These are phyloP conservation scores for Naganishia onofrii DNA, from an alignment of 768 basidiomycete genomes.

Conservation along the genomic window DNA sequence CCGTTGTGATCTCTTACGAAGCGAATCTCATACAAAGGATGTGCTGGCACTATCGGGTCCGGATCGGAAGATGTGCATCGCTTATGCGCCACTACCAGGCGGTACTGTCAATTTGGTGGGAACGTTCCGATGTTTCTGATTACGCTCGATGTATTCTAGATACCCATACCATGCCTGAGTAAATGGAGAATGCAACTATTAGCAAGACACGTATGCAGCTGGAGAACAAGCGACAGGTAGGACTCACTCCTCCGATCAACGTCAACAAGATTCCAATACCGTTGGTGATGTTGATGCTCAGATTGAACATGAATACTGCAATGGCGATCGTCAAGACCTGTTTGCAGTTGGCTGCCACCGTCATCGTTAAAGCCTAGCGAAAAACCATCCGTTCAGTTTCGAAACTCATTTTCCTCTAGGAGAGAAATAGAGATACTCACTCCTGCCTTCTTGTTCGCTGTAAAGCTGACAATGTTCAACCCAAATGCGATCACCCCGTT, in stretches of 20 bases:
- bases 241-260: constrained; percentile 65
- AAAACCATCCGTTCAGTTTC: background rate
- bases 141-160: constrained; percentile 40
- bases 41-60: background rate
- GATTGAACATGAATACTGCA: constrained; percentile 77
- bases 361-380: constrained; percentile 51
- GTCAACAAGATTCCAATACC: constrained; percentile 79
- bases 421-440: constrained; percentile 55
- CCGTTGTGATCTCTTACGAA: too few relatives aligned
- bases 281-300: constrained; percentile 76
- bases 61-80: background rate
- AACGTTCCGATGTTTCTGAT: constrained; percentile 22
- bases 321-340: constrained; percentile 85
- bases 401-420: background rate
- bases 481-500: constrained; percentile 89
- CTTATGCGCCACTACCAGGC: background rate
- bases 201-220: background rate
- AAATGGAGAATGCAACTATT: background rate
- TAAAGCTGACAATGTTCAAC: constrained; percentile 89
- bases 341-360: constrained; percentile 62
- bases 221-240: background rate
- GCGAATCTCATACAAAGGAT: too few relatives aligned
- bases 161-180: constrained; percentile 41
- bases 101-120: background rate
- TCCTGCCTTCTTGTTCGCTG: constrained; percentile 88